Evolutionary conservation across 495 filamentous ascomycete genomes (phyloP).

Genomic region (Lasiosphaeris hirsuta): DNA sequence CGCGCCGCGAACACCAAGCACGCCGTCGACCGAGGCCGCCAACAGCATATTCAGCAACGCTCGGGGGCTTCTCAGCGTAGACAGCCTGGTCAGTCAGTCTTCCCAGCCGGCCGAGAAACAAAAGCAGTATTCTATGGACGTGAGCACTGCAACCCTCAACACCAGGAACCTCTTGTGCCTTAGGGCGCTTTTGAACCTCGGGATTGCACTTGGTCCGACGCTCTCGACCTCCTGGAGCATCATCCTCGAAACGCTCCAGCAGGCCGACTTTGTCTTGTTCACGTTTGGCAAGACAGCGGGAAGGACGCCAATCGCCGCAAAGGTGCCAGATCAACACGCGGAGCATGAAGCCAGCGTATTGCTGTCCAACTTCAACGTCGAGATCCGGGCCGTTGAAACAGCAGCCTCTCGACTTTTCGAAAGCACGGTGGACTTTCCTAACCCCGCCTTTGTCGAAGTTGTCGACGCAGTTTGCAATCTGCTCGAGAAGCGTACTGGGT

Average conservation of each 20-base stretch:
- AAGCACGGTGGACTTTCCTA: constrained; percentile 83
- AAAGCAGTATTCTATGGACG: constrained; percentile 52
- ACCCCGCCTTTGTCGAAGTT: constrained; percentile 73
- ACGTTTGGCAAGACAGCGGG: constrained; percentile 49
- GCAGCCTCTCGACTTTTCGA: constrained; percentile 85
- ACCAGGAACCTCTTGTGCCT: constrained; percentile 88
- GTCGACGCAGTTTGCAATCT: constrained; percentile 69
- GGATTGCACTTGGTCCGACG: constrained; percentile 89
- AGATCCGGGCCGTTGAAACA: constrained; percentile 84
- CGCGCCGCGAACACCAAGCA: constrained; percentile 30
- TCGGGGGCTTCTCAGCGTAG: constrained; percentile 62
- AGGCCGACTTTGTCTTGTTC: constrained; percentile 83
- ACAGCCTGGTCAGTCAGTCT: constrained; percentile 53
- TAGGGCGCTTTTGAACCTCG: constrained; percentile 84
- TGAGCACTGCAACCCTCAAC: constrained; percentile 58
- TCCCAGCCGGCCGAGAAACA: constrained; percentile 47
- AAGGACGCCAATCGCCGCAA: constrained; percentile 41
- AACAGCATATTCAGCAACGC: constrained; percentile 58
- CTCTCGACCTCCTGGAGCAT: constrained; percentile 84
- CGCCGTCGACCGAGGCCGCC: constrained; percentile 46
- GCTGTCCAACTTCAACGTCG: constrained; percentile 64
- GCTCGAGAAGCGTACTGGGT: constrained; percentile 44
- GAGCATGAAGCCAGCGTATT: constrained; percentile 46
- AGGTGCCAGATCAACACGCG: constrained; percentile 38
- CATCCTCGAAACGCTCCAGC: constrained; percentile 82